These are phyloP conservation scores for Nasturtium officinale DNA, from an alignment of 345 rosid genomes.

Conservation along the genomic window DNA sequence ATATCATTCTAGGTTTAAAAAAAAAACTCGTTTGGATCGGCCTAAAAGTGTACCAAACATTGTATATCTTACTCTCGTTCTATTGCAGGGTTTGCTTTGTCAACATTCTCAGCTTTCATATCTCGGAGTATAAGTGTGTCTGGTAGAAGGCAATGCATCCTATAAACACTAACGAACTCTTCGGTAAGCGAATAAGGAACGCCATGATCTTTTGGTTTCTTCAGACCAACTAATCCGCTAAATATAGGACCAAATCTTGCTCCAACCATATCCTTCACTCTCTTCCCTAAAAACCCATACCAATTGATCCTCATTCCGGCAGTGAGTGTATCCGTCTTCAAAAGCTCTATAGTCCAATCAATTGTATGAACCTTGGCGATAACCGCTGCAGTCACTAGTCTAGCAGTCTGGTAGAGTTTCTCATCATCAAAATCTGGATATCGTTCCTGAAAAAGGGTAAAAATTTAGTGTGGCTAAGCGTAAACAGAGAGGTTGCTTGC, in stretches of 20 bases:
- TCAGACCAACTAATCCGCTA: constrained; percentile 74
- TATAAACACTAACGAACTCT: constrained; percentile 72
- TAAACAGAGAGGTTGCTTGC: constrained; percentile 25
- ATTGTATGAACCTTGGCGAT: constrained; percentile 89
- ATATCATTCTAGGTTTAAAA: neutral
- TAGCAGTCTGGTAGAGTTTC: constrained; percentile 62
- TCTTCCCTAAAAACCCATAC: constrained; percentile 78
- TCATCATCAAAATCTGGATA: constrained; percentile 65
- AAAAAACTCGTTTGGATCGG: neutral
- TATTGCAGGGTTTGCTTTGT: constrained; percentile 50
- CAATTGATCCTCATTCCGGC: constrained; percentile 76
- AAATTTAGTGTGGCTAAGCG: neutral
- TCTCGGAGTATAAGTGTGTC: constrained; percentile 59
- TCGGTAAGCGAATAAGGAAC: constrained; percentile 76
- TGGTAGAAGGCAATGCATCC: constrained; percentile 74
- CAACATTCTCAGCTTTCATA: constrained; percentile 45
- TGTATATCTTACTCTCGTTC: constrained; percentile 51
- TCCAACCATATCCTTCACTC: constrained; percentile 63
- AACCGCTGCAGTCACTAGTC: constrained; percentile 75
- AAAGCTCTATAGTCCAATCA: constrained; percentile 80
- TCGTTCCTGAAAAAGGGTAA: constrained; percentile 41
- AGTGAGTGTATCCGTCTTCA: constrained; percentile 67
- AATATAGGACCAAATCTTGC: constrained; percentile 56
- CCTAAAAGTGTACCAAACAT: neutral
- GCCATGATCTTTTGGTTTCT: constrained; percentile 75